A percentile compares a stretch with the other conserved stretches of the same genome.
Evolutionary conservation across 1,284 basidiomycete genomes (phyloP).

Genomic region (Ustilago cynodontis): DNA sequence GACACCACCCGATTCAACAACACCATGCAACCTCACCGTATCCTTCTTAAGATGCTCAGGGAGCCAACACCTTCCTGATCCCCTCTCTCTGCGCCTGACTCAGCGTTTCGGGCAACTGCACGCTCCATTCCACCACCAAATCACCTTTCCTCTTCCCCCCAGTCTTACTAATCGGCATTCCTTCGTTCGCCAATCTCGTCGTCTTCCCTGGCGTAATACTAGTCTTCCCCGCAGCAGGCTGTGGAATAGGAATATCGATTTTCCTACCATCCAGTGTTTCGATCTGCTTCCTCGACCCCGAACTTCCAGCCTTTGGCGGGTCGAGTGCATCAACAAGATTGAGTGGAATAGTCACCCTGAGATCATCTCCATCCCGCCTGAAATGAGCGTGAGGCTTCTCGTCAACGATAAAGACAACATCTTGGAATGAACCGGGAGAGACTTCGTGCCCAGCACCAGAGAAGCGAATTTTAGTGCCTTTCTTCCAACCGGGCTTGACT

Average conservation of each 20-base stretch:
- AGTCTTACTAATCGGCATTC: conserved; percentile 68
- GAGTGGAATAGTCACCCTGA: conserved; percentile 55
- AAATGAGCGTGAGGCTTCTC: conserved; percentile 65
- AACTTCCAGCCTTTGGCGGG: conserved; percentile 59
- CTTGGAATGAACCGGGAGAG: conserved; percentile 58
- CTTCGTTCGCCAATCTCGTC: conserved; percentile 65
- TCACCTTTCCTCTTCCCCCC: conserved; percentile 65
- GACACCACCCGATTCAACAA: background rate
- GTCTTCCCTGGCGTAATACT: conserved; percentile 60
- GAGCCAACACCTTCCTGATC: conserved; percentile 54
- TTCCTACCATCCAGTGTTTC: conserved; percentile 62
- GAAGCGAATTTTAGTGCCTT: conserved; percentile 69
- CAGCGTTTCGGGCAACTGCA: conserved; percentile 63
- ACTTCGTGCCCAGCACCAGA: conserved; percentile 66
- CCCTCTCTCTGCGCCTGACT: conserved; percentile 53
- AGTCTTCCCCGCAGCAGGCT: conserved; percentile 47
- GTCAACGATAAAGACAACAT: conserved; percentile 69
- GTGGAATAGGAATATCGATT: conserved; percentile 63
- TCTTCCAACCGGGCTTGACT: conserved; percentile 69
- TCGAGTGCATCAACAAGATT: conserved; percentile 65
- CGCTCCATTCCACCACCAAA: conserved; percentile 66
- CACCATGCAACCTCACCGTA: too few species aligned
- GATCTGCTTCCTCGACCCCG: conserved; percentile 51
- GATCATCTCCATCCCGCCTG: conserved; percentile 66
- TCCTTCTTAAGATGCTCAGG: conserved; percentile 5